Evolutionary conservation across 345 rosid species (phyloP).

Genomic region (Hibiscus mutabilis): DNA sequence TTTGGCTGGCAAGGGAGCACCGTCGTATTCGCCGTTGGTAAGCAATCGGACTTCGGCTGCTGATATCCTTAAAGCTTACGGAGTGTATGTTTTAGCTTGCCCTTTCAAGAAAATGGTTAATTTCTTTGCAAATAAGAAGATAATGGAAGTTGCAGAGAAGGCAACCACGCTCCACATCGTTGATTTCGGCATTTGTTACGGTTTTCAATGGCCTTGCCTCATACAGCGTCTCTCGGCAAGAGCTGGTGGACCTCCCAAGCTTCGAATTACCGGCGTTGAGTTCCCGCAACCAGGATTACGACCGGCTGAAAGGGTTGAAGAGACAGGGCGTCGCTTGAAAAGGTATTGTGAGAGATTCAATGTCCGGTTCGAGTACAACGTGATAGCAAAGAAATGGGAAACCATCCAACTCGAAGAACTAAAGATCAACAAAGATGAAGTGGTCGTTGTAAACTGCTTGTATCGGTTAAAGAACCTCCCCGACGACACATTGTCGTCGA

Average conservation of each 20-base stretch:
- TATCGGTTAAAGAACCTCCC: conserved; percentile 36
- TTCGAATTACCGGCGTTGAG: conserved; percentile 50
- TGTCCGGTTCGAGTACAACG: conserved; percentile 48
- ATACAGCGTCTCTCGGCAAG: conserved; percentile 43
- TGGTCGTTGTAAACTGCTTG: conserved; percentile 35
- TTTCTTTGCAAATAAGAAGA: conserved; percentile 31
- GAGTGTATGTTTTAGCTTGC: not conserved
- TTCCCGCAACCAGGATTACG: conserved; percentile 49
- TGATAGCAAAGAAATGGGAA: conserved; percentile 54
- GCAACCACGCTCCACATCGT: conserved; percentile 40
- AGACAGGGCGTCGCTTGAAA: conserved; percentile 39
- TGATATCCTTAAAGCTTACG: conserved; percentile 23
- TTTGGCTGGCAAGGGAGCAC: conserved; percentile 20
- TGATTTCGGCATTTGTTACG: conserved; percentile 48
- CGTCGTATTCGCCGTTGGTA: conserved; percentile 7
- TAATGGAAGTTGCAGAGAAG: conserved; percentile 27
- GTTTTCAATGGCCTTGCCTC: conserved; percentile 60
- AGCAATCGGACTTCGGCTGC: conserved; percentile 14
- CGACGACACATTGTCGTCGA: conserved; percentile 36
- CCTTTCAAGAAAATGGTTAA: conserved; percentile 29
- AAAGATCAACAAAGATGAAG: conserved; percentile 31
- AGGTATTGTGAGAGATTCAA: conserved; percentile 35
- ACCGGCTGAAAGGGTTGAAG: conserved; percentile 46
- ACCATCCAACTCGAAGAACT: conserved; percentile 43
- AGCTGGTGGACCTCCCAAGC: conserved; percentile 47